These are phyloP conservation scores for Scedosporium dehoogii DNA, from an alignment of 2,329 filamentous ascomycete species.

Conservation along the genomic window DNA sequence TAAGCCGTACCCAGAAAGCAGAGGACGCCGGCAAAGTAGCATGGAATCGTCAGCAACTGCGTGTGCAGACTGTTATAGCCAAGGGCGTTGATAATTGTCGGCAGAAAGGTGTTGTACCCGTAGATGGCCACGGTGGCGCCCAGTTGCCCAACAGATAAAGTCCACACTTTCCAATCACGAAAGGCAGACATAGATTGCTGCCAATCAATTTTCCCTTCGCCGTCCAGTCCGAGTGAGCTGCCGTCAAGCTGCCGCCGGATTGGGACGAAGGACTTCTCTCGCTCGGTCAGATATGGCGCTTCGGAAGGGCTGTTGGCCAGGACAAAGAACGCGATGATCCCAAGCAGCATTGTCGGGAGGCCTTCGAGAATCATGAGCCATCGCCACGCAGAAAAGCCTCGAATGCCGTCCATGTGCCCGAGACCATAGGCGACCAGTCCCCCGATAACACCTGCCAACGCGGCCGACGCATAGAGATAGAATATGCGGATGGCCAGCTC, in stretches of 20 bases:
- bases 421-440: conserved; percentile 20
- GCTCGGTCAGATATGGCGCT: conserved; percentile 47
- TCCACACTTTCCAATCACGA: not conserved
- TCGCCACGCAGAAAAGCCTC: conserved; percentile 57
- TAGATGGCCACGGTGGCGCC: conserved; percentile 10
- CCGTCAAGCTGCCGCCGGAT: conserved; percentile 18
- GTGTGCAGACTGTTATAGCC: conserved; percentile 23
- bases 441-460: conserved; percentile 11
- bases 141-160: conserved; percentile 6
- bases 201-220: conserved; percentile 55
- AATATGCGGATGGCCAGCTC: conserved; percentile 16
- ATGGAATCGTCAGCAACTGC: conserved; percentile 44
- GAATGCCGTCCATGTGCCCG: conserved; percentile 46
- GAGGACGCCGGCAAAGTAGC: conserved; percentile 52
- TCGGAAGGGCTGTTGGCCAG: conserved; percentile 32
- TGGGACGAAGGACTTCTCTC: conserved; percentile 27
- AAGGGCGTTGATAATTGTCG: conserved; percentile 65
- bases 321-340: conserved; percentile 22
- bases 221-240: conserved; percentile 26
- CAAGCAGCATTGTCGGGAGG: conserved; percentile 28
- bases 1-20: conserved; percentile 47
- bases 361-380: conserved; percentile 56
- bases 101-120: conserved; percentile 51
- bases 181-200: conserved; percentile 32
- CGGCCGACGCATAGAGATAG: conserved; percentile 16